Conservation (phyloP, 352 stramenopile species). For the Thraustochytrium striatum region DNA sequence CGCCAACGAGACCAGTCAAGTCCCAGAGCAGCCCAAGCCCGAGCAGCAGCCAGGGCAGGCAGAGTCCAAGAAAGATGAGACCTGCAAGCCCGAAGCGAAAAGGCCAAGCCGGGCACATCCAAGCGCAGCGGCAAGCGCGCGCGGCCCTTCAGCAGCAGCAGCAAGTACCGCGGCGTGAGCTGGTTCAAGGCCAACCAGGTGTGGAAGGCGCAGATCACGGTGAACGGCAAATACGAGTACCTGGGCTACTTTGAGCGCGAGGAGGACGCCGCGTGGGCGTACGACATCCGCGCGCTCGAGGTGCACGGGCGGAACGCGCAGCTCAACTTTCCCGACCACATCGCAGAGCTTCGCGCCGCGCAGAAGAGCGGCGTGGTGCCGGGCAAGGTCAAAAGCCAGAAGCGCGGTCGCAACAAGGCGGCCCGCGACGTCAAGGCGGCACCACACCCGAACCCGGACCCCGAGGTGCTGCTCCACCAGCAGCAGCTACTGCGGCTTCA, state of each 20-base stretch:
- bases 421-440: no score
- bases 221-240: constrained; percentile 34
- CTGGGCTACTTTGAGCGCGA: constrained; percentile 49
- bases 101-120: neutral
- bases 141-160: neutral
- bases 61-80: no score
- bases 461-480: no score
- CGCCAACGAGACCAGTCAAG: no score
- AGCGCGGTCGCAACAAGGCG: no score
- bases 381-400: no score
- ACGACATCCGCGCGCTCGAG: constrained; percentile 45
- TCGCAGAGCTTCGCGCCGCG: constrained; percentile 9
- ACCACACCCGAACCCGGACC: no score
- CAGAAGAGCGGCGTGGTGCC: no score
- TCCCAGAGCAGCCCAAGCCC: no score
- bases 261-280: constrained; percentile 14
- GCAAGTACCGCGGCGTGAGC: constrained; percentile 40
- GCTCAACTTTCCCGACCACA: constrained; percentile 46
- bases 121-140: neutral
- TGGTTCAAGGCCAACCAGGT: constrained; percentile 48
- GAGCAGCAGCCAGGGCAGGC: no score
- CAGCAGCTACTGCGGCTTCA: no score
- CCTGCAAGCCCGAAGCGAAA: no score
- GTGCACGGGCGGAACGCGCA: constrained; percentile 21
- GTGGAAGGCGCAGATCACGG: constrained; percentile 45